Base-by-base conservation (phyloP, 345 rosid genomes). In the Mercurialis annua region DNA sequence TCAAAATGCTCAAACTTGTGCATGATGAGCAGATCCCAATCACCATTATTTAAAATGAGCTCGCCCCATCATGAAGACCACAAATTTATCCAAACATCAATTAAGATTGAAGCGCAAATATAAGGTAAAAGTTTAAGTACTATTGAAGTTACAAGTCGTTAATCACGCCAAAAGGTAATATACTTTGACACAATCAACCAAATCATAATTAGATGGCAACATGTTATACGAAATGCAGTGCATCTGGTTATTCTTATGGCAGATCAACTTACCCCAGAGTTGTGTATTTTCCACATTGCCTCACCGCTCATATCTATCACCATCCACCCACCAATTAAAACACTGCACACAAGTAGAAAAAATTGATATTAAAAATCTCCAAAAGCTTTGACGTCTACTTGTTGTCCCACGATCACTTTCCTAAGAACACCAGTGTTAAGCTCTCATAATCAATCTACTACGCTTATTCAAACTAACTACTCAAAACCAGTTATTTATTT, bases 241-340 rank as follows among this genome's bases (percentile, higher is more conserved):
- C 10, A 40, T n/a, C 44, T 3, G 65, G 8, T 23, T 27, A 54
- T 51, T 17, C 42, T 15, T 46, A 10, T 50, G 33, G 7, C 53
- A 68, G 36, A 31, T 54, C 24, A 31, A 50, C 85, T 48, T 84
- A 87, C 93, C 86, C 95, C 89, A 21, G 91, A 74, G 67, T 88
- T 88, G 53, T 62, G 80, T 78, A 46, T 75, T 50, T 75, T 81
- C 91, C 94, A 88, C 27, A 86, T 46, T 40, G 81, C 72, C 52
- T 84, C 89, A 61, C 81, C 65, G 68, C 94, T 57, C 61, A 36
- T 49, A 58, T 86, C 85, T 56, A 84, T 48, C 42, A 70, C 63
- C 59, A 59, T 64, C 3, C 64, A 24, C 20, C 87, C 94, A 59
- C 87, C 87, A 40, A 78, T 50, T 51, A 88, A 65, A 26, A 76